A percentile compares a stretch with the other conserved stretches of the same genome.
Evolutionary conservation across 176 grass and related monocot species (phyloP).

Genomic region (Typha latifolia): DNA sequence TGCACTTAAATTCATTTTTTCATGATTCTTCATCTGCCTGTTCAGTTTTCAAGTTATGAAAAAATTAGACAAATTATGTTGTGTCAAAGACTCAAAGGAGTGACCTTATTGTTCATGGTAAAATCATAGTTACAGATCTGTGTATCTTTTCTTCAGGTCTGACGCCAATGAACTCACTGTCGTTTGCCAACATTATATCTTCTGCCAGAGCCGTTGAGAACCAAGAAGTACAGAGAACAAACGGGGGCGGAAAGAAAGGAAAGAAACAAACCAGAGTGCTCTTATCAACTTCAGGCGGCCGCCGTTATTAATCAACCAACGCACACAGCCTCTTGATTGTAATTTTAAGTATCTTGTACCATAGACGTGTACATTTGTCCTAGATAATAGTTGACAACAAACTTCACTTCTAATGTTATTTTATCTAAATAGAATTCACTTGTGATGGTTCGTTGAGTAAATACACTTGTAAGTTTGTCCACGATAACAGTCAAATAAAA

Average conservation of each 20-base stretch:
- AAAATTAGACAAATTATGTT: too few species aligned
- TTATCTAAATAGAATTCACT: too few species aligned
- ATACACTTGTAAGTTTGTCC: too few species aligned
- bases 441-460: too few species aligned
- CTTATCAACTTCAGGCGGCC: constrained; percentile 57
- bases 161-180: constrained; percentile 16
- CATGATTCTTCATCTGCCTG: not conserved
- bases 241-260: constrained; percentile 56
- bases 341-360: not conserved
- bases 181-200: constrained; percentile 75
- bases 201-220: constrained; percentile 33
- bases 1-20: not conserved
- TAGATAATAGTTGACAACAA: too few species aligned
- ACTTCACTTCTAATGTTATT: too few species aligned
- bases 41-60: not conserved
- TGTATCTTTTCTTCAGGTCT: constrained; percentile 22
- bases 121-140: not conserved
- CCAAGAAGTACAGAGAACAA: constrained; percentile 34
- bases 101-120: too few species aligned
- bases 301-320: constrained; percentile 52
- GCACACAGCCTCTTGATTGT: not conserved
- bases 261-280: constrained; percentile 76
- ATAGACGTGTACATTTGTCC: not conserved
- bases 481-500: too few species aligned
- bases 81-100: too few species aligned